A percentile compares a stretch with the other conserved stretches of the same genome.
Evolutionary conservation across 768 basidiomycete genomes (phyloP).

Genomic region (Phylloporus sp.): DNA sequence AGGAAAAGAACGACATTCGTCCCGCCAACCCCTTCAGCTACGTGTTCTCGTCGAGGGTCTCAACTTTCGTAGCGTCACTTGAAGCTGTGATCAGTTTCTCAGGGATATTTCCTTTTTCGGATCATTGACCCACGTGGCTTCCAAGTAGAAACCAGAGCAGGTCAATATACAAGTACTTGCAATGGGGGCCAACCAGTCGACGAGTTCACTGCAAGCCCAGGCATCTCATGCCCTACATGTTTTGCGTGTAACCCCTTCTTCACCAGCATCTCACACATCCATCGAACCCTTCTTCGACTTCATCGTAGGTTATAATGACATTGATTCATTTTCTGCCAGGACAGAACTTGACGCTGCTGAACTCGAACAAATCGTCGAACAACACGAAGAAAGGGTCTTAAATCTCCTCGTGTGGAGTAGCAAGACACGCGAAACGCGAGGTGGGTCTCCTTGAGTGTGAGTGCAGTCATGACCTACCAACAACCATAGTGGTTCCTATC

Average conservation of each 20-base stretch:
- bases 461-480: not conserved
- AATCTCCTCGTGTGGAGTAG: slow-evolving; percentile 82
- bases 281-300: slow-evolving; percentile 95
- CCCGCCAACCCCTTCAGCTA: too few relatives aligned
- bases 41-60: too few relatives aligned
- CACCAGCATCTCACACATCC: slow-evolving; percentile 85
- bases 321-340: slow-evolving; percentile 47
- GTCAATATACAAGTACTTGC: not conserved
- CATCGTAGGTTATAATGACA: slow-evolving; percentile 81
- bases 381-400: slow-evolving; percentile 66
- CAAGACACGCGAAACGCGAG: slow-evolving; percentile 68
- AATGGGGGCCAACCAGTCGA: slow-evolving; percentile 79
- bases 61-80: too few relatives aligned
- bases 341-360: slow-evolving; percentile 63
- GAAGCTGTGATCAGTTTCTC: not conserved
- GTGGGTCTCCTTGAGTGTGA: slow-evolving; percentile 35
- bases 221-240: slow-evolving; percentile 70
- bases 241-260: slow-evolving; percentile 82
- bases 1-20: slow-evolving; percentile 50
- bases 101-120: slow-evolving; percentile 10
- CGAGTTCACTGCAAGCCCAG: slow-evolving; percentile 35
- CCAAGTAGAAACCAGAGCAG: too few relatives aligned
- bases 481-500: slow-evolving; percentile 68
- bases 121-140: not conserved
- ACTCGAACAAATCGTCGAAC: slow-evolving; percentile 78